These are phyloP conservation scores for Pichia ethanolica DNA, from an alignment of 805 yeast genomes.

Conservation along the genomic window DNA sequence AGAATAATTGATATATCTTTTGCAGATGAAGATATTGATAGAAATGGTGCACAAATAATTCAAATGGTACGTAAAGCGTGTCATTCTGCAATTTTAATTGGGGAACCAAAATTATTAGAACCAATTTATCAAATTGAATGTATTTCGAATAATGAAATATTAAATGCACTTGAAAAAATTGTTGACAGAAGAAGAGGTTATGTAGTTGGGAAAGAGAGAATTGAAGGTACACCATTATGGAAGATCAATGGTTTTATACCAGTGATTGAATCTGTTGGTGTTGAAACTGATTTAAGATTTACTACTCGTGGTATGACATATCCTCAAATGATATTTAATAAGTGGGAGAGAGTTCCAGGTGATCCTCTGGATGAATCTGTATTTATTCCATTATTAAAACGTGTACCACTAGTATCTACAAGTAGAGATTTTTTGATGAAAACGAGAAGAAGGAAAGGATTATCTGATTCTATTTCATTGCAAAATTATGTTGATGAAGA, in stretches of 20 bases:
- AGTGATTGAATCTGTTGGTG: conserved; percentile 82
- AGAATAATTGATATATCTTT: conserved; percentile 56
- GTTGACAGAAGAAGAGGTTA: conserved; percentile 68
- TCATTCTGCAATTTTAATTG: conserved; percentile 69
- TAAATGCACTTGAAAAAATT: conserved; percentile 23
- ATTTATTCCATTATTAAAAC: conserved; percentile 59
- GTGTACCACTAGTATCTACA: conserved; percentile 61
- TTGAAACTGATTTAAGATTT: conserved; percentile 78
- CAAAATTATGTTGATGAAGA: conserved; percentile 60
- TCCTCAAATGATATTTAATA: conserved; percentile 55
- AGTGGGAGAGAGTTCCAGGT: conserved; percentile 83
- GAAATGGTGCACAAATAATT: conserved; percentile 63
- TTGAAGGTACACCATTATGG: conserved; percentile 68
- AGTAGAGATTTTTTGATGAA: conserved; percentile 88
- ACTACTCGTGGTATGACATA: conserved; percentile 74
- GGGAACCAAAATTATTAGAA: conserved; percentile 73
- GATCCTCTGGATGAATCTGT: conserved; percentile 73
- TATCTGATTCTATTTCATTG: conserved; percentile 63
- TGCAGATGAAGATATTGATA: conserved; percentile 38
- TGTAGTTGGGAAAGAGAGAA: conserved; percentile 37
- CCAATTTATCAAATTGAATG: conserved; percentile 64
- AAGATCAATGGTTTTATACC: conserved; percentile 64
- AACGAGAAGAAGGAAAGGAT: conserved; percentile 82
- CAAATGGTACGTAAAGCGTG: conserved; percentile 83
- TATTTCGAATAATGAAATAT: conserved; percentile 39